phyloP scores from a whole-genome alignment of 1,284 basidiomycete genomes.

The Pascua guehoae region DNA sequence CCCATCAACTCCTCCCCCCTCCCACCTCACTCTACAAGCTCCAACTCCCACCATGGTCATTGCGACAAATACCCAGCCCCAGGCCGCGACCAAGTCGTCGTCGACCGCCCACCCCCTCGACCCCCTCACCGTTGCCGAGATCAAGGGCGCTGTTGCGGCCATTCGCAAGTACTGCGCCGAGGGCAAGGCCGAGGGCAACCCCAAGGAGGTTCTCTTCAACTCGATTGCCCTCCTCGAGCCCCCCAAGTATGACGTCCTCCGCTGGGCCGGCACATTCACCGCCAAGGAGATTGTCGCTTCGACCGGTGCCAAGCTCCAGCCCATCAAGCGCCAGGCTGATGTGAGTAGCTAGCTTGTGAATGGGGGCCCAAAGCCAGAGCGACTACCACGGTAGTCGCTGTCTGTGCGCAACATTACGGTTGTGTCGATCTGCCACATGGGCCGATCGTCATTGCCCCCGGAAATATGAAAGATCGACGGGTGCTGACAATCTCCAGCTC shows the following conservation, averaged over 20 bases:
- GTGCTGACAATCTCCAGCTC: constrained; percentile 28
- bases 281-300: constrained; percentile 30
- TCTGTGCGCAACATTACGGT: not conserved
- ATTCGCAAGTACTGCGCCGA: constrained; percentile 34
- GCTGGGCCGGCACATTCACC: constrained; percentile 40
- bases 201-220: constrained; percentile 39
- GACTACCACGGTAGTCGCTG: too few species aligned
- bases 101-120: constrained; percentile 49
- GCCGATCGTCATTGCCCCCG: too few species aligned
- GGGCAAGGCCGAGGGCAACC: constrained; percentile 17
- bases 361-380: not conserved
- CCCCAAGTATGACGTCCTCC: constrained; percentile 40
- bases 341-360: constrained; percentile 29
- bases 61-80: not conserved
- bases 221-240: constrained; percentile 45
- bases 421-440: too few species aligned
- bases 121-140: constrained; percentile 46
- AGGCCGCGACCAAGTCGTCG: constrained; percentile 4
- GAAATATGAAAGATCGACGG: not conserved
- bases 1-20: too few species aligned
- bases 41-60: constrained; percentile 2
- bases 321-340: constrained; percentile 38
- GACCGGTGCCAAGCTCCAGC: constrained; percentile 10
- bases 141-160: constrained; percentile 35
- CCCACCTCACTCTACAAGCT: not conserved